phyloP scores from a whole-genome alignment of 23 red algal genomes.

The Chondrus crispus region DNA sequence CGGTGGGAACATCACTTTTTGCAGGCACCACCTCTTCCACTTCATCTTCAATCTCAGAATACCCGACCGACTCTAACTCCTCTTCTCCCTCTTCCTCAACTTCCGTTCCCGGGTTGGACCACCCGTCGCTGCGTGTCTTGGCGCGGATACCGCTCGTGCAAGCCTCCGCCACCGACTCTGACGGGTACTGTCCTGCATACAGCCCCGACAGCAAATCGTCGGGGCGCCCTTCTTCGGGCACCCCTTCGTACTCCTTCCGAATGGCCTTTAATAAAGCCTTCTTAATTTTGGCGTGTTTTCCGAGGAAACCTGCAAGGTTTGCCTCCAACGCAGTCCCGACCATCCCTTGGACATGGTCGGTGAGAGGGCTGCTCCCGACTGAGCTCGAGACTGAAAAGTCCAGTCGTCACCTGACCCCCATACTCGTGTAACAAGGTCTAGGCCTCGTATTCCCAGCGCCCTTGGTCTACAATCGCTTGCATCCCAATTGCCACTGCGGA shows the following conservation, averaged over 20 bases:
- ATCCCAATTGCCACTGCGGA: too few relatives aligned
- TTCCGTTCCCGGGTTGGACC: too few relatives aligned
- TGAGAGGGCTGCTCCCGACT: constrained; percentile 21
- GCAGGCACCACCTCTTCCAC: too few relatives aligned
- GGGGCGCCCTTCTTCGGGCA: not conserved
- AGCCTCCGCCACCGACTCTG: too few relatives aligned
- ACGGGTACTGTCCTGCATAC: not conserved
- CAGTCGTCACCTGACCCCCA: constrained; percentile 4
- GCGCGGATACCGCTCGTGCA: too few relatives aligned
- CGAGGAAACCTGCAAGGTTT: not conserved
- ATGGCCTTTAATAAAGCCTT: not conserved
- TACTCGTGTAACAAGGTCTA: not conserved
- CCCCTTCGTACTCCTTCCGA: not conserved
- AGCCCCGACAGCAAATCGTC: not conserved
- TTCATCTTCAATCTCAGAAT: too few relatives aligned
- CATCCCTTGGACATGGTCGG: not conserved
- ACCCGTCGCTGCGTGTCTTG: too few relatives aligned
- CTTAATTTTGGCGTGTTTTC: not conserved
- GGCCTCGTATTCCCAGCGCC: constrained; percentile 29
- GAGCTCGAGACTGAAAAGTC: not conserved
- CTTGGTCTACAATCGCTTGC: too few relatives aligned
- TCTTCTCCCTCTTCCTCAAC: too few relatives aligned
- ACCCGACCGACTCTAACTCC: too few relatives aligned
- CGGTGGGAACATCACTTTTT: too few relatives aligned
- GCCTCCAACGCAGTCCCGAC: not conserved